These are phyloP conservation scores for Suhomyces prunicola DNA, from an alignment of 805 yeast genomes.

Conservation along the genomic window DNA sequence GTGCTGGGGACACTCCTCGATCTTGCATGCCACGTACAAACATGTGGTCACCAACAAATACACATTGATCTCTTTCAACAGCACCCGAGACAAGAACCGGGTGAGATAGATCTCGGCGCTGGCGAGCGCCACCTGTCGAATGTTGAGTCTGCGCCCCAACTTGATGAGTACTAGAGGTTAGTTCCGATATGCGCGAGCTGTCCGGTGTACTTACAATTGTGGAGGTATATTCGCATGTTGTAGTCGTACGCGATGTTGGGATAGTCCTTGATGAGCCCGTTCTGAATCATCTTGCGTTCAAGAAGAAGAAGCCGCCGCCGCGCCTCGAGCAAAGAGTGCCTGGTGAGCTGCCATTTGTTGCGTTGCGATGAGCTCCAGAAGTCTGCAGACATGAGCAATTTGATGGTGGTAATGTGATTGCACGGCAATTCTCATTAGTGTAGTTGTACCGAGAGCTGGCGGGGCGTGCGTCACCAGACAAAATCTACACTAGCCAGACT, in stretches of 20 bases:
- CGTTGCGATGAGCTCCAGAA: constrained; percentile 87
- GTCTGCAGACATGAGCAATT: constrained; percentile 63
- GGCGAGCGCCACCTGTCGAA: constrained; percentile 80
- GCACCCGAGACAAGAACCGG: constrained; percentile 71
- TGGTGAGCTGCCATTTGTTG: constrained; percentile 73
- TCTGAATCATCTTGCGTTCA: constrained; percentile 43
- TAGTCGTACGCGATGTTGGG: constrained; percentile 50
- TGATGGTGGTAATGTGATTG: too few relatives aligned
- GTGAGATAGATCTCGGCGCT: constrained; percentile 84
- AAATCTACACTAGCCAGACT: too few relatives aligned
- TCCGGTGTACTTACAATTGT: constrained; percentile 37
- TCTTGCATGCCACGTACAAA: constrained; percentile 85
- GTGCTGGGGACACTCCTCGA: constrained; percentile 95
- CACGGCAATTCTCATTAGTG: too few relatives aligned
- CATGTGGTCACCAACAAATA: constrained; percentile 81
- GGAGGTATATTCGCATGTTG: constrained; percentile 74
- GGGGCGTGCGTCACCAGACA: too few relatives aligned
- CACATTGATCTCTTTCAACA: constrained; percentile 76
- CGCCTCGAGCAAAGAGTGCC: constrained; percentile 52
- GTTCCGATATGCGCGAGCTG: not conserved
- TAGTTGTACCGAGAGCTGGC: too few relatives aligned
- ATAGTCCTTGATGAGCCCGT: constrained; percentile 41
- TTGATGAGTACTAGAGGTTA: constrained; percentile 50
- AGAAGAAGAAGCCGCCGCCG: constrained; percentile 39
- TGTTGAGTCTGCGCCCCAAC: constrained; percentile 72